phyloP scores from a whole-genome alignment of 441 rosid genomes.

The Pelargonium myrrhifolium region DNA sequence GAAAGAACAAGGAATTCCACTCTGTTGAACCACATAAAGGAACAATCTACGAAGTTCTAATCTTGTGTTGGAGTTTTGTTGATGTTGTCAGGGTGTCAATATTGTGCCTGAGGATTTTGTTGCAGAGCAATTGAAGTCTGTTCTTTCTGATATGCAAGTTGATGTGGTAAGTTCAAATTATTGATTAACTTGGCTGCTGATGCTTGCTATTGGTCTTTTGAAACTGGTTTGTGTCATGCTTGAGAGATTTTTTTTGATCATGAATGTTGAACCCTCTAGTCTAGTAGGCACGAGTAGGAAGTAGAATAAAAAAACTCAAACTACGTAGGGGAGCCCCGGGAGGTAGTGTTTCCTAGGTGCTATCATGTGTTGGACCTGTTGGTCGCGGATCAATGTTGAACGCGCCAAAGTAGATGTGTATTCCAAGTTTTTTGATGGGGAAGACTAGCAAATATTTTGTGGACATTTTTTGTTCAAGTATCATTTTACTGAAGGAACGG shows the following conservation, averaged over 20 bases:
- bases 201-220: not conserved
- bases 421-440: too few relatives aligned
- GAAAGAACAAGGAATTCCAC: too few relatives aligned
- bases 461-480: too few relatives aligned
- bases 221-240: not conserved
- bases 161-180: constrained; percentile 44
- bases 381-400: too few relatives aligned
- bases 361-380: not conserved
- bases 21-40: too few relatives aligned
- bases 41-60: too few relatives aligned
- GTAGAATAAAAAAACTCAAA: not conserved
- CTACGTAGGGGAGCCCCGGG: too few relatives aligned
- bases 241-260: not conserved
- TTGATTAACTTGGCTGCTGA: not conserved
- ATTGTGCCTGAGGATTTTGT: constrained; percentile 45
- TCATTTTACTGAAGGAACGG: not conserved
- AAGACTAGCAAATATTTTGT: too few relatives aligned
- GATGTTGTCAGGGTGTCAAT: constrained; percentile 37
- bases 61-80: too few relatives aligned
- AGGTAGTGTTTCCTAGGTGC: not conserved
- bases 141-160: constrained; percentile 69
- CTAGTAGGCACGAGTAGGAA: not conserved
- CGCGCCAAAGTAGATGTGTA: too few relatives aligned
- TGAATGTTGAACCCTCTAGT: not conserved
- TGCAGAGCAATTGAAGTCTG: constrained; percentile 53